These are phyloP conservation scores for Colletotrichum caudatum DNA, from an alignment of 2,329 filamentous ascomycete genomes.

Conservation along the genomic window DNA sequence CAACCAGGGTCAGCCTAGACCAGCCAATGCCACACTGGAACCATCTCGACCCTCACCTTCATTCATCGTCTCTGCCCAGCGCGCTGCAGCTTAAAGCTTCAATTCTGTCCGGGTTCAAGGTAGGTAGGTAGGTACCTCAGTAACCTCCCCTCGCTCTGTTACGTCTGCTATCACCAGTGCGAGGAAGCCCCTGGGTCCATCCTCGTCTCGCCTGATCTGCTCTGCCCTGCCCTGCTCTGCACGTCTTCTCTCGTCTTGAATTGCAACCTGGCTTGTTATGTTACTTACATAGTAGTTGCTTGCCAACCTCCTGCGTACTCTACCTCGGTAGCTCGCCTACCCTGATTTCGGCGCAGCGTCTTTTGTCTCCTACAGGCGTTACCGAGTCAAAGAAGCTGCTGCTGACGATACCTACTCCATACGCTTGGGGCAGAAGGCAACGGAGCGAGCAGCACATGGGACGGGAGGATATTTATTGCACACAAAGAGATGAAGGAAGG, in stretches of 20 bases:
- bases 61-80: slow-evolving; percentile 6
- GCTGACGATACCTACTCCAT: background rate
- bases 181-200: slow-evolving; percentile 18
- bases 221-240: background rate
- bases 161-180: slow-evolving; percentile 33
- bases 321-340: background rate
- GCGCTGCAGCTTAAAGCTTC: slow-evolving; percentile 7
- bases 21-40: slow-evolving; percentile 27
- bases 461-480: background rate
- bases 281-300: too few relatives aligned
- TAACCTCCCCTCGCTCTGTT: slow-evolving; percentile 20
- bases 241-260: slow-evolving; percentile 18
- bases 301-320: too few relatives aligned
- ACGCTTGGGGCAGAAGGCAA: background rate
- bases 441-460: slow-evolving; percentile 9
- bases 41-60: slow-evolving; percentile 22
- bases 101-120: slow-evolving; percentile 3
- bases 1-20: slow-evolving; percentile 4
- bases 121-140: background rate
- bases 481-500: background rate
- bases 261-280: background rate
- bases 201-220: slow-evolving; percentile 21
- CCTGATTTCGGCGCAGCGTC: background rate
- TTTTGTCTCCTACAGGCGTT: background rate
- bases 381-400: background rate